Evolutionary conservation across 2,329 filamentous ascomycete genomes (phyloP).

Genomic region (Phaeosphaeriaceae sp.): DNA sequence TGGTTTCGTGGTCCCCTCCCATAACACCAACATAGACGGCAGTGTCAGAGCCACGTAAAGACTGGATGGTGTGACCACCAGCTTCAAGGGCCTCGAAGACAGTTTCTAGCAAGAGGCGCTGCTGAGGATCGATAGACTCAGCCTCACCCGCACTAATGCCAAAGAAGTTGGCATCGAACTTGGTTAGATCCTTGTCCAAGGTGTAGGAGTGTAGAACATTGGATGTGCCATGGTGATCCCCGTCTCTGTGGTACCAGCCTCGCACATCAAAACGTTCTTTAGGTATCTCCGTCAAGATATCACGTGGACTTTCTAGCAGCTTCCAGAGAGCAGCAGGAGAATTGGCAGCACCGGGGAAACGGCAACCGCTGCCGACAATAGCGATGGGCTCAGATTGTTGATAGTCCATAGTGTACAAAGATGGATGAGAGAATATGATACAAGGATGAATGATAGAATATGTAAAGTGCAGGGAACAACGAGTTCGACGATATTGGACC

Average conservation of each 20-base stretch:
- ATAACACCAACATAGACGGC: conserved; percentile 1
- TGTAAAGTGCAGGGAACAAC: no score
- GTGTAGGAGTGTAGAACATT: conserved; percentile 4
- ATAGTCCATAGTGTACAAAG: no score
- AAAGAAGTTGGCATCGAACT: conserved; percentile 27
- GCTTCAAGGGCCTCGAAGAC: conserved; percentile 24
- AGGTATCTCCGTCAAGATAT: conserved; percentile 1
- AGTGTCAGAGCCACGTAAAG: not conserved
- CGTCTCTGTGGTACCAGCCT: not conserved
- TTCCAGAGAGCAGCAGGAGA: conserved; percentile 44
- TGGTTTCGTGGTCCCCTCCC: not conserved
- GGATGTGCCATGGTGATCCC: not conserved
- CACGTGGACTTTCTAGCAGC: conserved; percentile 21
- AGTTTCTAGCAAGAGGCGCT: conserved; percentile 23
- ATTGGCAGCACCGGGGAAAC: conserved; percentile 41
- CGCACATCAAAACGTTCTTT: not conserved
- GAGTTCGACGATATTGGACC: no score
- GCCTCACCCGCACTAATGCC: conserved; percentile 13
- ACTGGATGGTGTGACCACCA: conserved; percentile 5
- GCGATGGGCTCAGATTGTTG: conserved; percentile 24
- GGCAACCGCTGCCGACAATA: conserved; percentile 23
- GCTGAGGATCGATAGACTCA: conserved; percentile 26
- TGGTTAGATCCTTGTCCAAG: conserved; percentile 9
- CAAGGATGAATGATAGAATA: no score
- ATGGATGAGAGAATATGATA: no score